A percentile compares a stretch with the other conserved stretches of the same genome.
phyloP scores from a whole-genome alignment of 2,329 filamentous ascomycete species.

The Colletotrichum eleusines region DNA sequence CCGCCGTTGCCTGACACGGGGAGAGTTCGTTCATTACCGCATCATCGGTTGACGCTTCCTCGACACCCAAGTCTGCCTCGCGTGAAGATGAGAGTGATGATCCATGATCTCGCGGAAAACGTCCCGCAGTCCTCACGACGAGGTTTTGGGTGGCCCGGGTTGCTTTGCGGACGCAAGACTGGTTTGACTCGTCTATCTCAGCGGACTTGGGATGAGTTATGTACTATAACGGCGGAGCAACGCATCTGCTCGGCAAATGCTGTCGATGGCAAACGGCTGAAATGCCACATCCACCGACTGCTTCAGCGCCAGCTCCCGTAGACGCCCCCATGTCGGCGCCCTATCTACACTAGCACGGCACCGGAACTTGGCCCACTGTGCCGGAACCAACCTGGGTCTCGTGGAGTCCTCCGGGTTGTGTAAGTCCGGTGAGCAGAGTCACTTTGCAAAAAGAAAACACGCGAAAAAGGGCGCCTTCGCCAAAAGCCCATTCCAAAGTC shows the following conservation, averaged over 20 bases:
- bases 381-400: no score
- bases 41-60: neutral
- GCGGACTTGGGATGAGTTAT: neutral
- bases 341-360: conserved; percentile 2
- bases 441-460: no score
- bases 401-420: no score
- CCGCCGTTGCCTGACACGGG: conserved; percentile 14
- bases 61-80: no score
- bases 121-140: neutral
- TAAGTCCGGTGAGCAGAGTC: no score
- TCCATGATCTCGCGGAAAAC: neutral
- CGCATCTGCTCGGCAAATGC: neutral
- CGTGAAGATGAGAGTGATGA: no score
- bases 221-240: no score
- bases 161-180: neutral
- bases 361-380: neutral
- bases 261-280: conserved; percentile 9
- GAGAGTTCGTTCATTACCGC: neutral
- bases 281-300: conserved; percentile 9
- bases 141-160: neutral
- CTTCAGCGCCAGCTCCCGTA: neutral
- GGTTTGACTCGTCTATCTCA: neutral
- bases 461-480: no score
- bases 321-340: neutral
- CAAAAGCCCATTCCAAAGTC: no score